Evolutionary conservation across 2,329 filamentous ascomycete genomes (phyloP).

Genomic region (Aspergillus novofumigatus): DNA sequence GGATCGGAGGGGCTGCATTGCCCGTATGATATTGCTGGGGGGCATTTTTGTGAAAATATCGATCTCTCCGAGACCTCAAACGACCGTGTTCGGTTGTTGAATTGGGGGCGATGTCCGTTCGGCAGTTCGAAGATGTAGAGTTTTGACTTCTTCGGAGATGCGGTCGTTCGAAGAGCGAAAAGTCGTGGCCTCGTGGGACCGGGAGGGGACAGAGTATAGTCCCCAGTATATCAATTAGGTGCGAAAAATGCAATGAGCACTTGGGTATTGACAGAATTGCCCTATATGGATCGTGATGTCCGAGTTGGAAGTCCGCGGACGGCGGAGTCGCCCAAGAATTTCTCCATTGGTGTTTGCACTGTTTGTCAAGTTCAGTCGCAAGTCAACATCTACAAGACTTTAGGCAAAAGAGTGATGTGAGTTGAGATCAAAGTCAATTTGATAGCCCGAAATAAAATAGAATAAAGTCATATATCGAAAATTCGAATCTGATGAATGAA

Average conservation of each 20-base stretch:
- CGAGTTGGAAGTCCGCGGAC: constrained; percentile 1
- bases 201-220: neutral
- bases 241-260: neutral
- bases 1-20: constrained; percentile 28
- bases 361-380: constrained; percentile 22
- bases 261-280: neutral
- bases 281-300: neutral
- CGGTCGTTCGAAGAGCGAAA: constrained; percentile 1
- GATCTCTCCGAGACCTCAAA: neutral
- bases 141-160: neutral
- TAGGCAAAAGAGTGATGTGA: neutral
- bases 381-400: neutral
- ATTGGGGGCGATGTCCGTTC: neutral
- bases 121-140: neutral
- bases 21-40: constrained; percentile 28
- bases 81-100: neutral
- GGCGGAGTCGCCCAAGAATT: constrained; percentile 23
- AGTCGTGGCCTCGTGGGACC: neutral
- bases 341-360: constrained; percentile 26
- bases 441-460: neutral
- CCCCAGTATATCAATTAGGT: neutral
- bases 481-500: neutral
- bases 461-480: neutral
- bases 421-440: neutral
- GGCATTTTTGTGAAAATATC: constrained; percentile 20